Percentiles rank a stretch among this genome's conserved stretches.
Evolutionary conservation across 306 rosid genomes (phyloP).

Genomic region (Dicorynia guianensis): DNA sequence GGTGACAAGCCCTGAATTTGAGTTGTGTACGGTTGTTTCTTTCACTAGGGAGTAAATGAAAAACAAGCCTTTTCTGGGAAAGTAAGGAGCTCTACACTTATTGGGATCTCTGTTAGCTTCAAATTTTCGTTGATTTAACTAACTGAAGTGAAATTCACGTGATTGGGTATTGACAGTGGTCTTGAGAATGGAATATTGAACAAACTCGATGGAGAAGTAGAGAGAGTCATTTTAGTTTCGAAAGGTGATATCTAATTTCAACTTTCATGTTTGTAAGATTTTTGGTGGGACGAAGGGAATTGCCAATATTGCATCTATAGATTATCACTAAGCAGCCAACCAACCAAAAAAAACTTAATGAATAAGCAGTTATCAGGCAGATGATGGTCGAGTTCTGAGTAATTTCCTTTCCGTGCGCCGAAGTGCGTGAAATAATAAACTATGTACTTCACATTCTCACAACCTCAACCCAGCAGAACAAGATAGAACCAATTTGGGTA

Average conservation of each 20-base stretch:
- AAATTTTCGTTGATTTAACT: slow-evolving; percentile 24
- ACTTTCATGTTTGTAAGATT: not conserved
- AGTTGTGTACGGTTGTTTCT: slow-evolving; percentile 44
- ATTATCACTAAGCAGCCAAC: not conserved
- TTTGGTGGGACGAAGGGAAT: not conserved
- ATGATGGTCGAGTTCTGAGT: no score
- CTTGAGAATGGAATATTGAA: slow-evolving; percentile 9
- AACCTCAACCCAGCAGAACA: no score
- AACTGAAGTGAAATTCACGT: slow-evolving; percentile 22
- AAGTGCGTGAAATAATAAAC: no score
- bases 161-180: slow-evolving; percentile 17
- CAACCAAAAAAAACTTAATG: not conserved
- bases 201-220: not conserved
- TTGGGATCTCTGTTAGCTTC: slow-evolving; percentile 27
- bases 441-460: no score
- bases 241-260: not conserved
- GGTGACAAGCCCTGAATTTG: slow-evolving; percentile 32
- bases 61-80: slow-evolving; percentile 16
- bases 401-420: no score
- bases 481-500: no score
- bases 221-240: not conserved
- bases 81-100: slow-evolving; percentile 34
- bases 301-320: not conserved
- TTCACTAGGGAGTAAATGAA: slow-evolving; percentile 31
- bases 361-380: no score